Evolutionary conservation across 73 alveolate genomes (phyloP).

Genomic region (Blepharisma stoltei): DNA sequence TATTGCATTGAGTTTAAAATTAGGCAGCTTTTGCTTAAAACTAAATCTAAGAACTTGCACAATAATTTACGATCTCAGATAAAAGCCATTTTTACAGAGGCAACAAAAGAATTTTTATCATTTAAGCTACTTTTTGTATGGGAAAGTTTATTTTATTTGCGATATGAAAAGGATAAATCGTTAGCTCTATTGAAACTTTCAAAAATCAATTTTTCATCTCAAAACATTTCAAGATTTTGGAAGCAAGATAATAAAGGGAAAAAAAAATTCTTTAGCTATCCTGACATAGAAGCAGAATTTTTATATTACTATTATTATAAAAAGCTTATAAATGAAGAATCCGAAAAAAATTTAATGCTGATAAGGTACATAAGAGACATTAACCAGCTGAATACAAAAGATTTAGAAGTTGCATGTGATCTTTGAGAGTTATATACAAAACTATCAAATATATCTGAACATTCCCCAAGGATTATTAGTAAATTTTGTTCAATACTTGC

Average conservation of each 20-base stretch:
- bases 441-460: no score
- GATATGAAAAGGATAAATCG: background rate
- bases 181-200: background rate
- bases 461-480: no score
- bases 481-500: no score
- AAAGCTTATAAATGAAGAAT: no score
- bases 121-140: background rate
- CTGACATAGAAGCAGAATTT: constrained; percentile 3
- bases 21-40: background rate
- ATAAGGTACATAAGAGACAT: no score
- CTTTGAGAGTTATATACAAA: no score
- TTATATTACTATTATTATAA: background rate
- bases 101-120: background rate
- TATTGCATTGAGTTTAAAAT: background rate
- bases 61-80: background rate
- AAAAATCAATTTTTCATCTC: background rate
- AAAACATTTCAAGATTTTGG: background rate
- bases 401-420: no score
- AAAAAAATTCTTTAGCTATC: background rate
- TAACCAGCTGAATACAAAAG: no score
- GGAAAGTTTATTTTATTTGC: background rate
- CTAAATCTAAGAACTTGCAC: background rate
- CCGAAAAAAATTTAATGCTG: background rate
- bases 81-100: background rate
- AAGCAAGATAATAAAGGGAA: no score